Evolutionary conservation across 2,329 filamentous ascomycete genomes (phyloP), one percentile per base, ranked within the genome.

Genomic region (Paecilomyces fulvus): DNA sequence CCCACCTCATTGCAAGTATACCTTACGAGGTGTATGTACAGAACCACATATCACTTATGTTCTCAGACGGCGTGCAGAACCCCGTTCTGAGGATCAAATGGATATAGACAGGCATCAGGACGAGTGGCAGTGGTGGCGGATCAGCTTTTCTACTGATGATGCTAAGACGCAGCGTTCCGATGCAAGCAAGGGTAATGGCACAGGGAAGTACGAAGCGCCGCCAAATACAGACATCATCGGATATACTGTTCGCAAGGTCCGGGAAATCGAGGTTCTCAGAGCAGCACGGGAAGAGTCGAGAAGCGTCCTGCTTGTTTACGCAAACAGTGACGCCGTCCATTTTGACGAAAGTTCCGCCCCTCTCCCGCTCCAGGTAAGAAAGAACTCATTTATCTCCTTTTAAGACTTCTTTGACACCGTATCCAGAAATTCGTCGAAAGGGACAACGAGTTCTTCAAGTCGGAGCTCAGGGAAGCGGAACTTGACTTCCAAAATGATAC

Each of bases 281-380:
- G 73, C 81, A 60, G 79, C 80, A 54, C 75, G 73, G 23, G 74
- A 77, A 33, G 82, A 85, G 60, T 75, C 77, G 54, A 74, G 70
- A 30, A 77, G 74, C 8, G 80, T 78, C 2, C 67, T 86, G 0
- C 75, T 86, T 9, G 78, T 86, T 2, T 86, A 86, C 64, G 83
- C 82, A 20, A 83, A 77, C 61, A 77, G 80, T 21, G 70, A 70
- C 55, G 76, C 77, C 20, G 63, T 78, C 56, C 66, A 65, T 23
- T 67, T 70, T 51, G 60, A 64, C 49, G 65, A 64, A 20, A 66
- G 64, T 7, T 61, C 67, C 30, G 60, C 69, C 25, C 73, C 73
- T 1, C 55, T 64, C 21, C 62, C 70, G 52, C 66, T 78, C 53
- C 68, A 72, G 63, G 74, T 76, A 67, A 61, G 64, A 50, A 10